Conservation (phyloP, 2,329 filamentous ascomycete species). For the Colletotrichum phormii region DNA sequence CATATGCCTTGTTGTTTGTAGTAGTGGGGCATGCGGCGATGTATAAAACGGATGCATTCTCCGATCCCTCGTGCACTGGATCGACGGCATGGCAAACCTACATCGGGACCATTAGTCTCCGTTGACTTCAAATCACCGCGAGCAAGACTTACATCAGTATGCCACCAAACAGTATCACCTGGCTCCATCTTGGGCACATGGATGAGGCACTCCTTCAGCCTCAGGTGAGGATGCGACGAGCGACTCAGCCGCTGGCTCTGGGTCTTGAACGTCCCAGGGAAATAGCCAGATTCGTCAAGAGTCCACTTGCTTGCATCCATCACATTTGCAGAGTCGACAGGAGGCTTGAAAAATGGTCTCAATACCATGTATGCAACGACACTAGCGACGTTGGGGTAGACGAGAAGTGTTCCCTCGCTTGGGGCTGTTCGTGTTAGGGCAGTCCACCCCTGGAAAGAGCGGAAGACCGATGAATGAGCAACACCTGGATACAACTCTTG, state of each 20-base stretch:
- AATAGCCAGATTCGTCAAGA: constrained; percentile 47
- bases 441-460: constrained; percentile 57
- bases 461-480: constrained; percentile 51
- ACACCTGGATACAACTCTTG: constrained; percentile 48
- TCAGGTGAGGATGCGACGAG: constrained; percentile 51
- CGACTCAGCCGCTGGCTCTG: constrained; percentile 50
- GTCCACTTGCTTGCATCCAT: constrained; percentile 52
- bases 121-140: background rate
- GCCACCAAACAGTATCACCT: constrained; percentile 56
- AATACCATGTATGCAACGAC: constrained; percentile 54
- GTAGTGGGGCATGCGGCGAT: constrained; percentile 51
- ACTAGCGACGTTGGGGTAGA: constrained; percentile 52
- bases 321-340: constrained; percentile 42
- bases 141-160: constrained; percentile 49
- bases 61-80: constrained; percentile 47
- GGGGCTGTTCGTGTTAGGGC: constrained; percentile 51
- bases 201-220: constrained; percentile 50
- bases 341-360: constrained; percentile 54
- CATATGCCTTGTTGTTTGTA: constrained; percentile 39
- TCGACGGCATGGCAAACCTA: constrained; percentile 54
- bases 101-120: background rate
- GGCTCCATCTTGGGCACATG: constrained; percentile 51
- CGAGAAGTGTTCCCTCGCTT: constrained; percentile 50
- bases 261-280: constrained; percentile 50
- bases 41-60: constrained; percentile 49